Base-by-base conservation (phyloP, 179 eudicot species). In the Nepenthes alata region DNA sequence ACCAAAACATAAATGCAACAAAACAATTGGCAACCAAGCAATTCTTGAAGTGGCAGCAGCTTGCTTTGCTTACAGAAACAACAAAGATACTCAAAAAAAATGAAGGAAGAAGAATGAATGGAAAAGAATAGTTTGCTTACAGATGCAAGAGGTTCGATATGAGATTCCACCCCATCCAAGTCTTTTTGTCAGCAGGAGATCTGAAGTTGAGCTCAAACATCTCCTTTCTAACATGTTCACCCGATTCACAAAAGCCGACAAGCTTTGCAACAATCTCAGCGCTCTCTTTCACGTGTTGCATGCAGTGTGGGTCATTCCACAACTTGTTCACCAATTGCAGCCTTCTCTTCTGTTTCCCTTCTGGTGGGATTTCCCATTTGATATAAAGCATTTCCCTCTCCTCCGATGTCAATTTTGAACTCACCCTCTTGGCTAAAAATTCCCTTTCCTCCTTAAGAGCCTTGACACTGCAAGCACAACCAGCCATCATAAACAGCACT, bases 131-230 rank as follows among this genome's bases (percentile, higher is more conserved):
- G 25, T 25, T 25, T 25, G 25, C 25, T 65, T 80, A 93, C 82
- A 93, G 50, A 66, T 90, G 99, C 63, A 94, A 74, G 37, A 94
- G 76, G 69, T 90, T 90, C 2, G 99, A 87, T 65, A 94, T 77
- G 77, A 85, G 67, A 58, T 84, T 90, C 99, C 99, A 90, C 2
- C 97, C 97, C 94, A 89, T 83, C 99, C 97, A 87, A 55, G 87
- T 65, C 77, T 87, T 90, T 72, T 81, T 90, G 57, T 94, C 99
- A 54, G 76, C 70, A 35, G 83, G 87, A 8, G 88, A 67, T 45
- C 67, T 88, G 66, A 94, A 90, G 61, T 83, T 87, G 12, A 94
- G 87, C 72, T 79, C 84, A 67, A 94, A 94, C 99, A 94, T 94
- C 77, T 94, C 99, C 84, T 80, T 83, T 0, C 87, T 72, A 35